Percentiles rank a stretch among this genome's conserved stretches.
These are phyloP conservation scores for Aurifilum marmelostoma DNA, from an alignment of 2,329 filamentous ascomycete genomes.

Conservation along the genomic window DNA sequence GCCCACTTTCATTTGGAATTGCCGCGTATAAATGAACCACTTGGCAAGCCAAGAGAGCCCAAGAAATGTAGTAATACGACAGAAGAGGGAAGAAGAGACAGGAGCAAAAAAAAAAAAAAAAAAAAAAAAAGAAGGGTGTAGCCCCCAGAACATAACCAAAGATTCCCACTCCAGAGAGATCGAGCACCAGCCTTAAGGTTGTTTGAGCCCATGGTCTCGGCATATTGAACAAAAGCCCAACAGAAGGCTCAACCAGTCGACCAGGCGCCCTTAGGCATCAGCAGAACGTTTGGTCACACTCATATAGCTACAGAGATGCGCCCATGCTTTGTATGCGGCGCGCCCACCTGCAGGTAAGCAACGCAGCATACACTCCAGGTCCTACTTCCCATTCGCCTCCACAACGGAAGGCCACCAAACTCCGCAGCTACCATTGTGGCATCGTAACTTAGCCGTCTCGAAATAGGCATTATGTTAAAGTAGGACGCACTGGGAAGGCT, in stretches of 20 bases:
- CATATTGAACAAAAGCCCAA: too few species aligned
- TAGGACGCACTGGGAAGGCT: not conserved
- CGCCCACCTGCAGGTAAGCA: not conserved
- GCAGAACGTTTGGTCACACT: not conserved
- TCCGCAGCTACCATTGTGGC: not conserved
- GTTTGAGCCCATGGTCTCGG: not conserved
- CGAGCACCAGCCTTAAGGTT: not conserved
- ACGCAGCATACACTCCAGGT: not conserved
- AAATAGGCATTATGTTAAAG: not conserved
- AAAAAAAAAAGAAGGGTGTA: not conserved
- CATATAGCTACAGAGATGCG: not conserved
- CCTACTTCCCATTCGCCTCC: not conserved
- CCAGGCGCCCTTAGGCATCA: not conserved
- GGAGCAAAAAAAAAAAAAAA: not conserved
- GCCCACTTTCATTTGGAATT: too few species aligned
- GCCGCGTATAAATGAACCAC: too few species aligned
- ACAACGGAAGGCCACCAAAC: not conserved
- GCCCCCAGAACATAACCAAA: conserved; percentile 1
- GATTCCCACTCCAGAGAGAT: not conserved
- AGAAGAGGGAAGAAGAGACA: not conserved
- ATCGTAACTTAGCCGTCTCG: not conserved
- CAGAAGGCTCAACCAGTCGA: not conserved
- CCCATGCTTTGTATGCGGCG: not conserved
- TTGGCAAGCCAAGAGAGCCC: too few species aligned
- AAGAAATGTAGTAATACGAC: too few species aligned